Evolutionary conservation across 768 basidiomycete genomes (phyloP), one percentile per base, ranked within the genome.

Genomic region (Pleurotus tuoliensis): DNA sequence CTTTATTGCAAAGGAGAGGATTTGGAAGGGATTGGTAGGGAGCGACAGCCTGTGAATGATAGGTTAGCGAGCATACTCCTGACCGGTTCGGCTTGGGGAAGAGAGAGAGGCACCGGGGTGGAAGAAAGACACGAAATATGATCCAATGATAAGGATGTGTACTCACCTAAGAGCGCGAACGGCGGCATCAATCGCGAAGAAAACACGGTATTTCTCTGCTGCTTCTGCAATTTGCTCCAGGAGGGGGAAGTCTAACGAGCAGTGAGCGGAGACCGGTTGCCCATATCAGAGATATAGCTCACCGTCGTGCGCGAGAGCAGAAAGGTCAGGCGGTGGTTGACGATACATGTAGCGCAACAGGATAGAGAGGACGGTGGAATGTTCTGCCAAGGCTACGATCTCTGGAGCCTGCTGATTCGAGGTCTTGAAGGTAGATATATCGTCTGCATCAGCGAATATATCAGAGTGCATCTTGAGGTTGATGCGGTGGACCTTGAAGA

Each of bases 161-260:
- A 47, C 62, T 13, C n/a, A 65, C 64, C 34, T 41, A 61, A 66
- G 64, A n/a, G 53, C 59, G 18, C 57, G 37, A 2, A 58, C 60
- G 46, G 59, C 61, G 12, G 53, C 40, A 6, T 58, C 59, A 51
- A 63, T 63, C 3, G 66, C 63, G 27, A 61, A 62, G 55, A 53
- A 61, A 9, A 68, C 58, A 25, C 48, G 18, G 41, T 66, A 67
- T 49, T 67, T 67, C 41, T 67, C 66, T 30, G 59, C 66, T 1
- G 66, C 65, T 16, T 67, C 64, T 3, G 66, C 62, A 7, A 66
- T 44, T 3, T 27, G 41, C 1, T 50, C 55, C 5, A 62, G 56
- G 6, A 57, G 20, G 5, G 44, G 47, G 47, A 64, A 63, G 30
- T 34, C 30, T 34, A 34, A 3, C 30, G 11, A 11, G 9, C 30